These are phyloP conservation scores for Wilcoxina mikolae DNA, from an alignment of 495 filamentous ascomycete genomes.

Conservation along the genomic window DNA sequence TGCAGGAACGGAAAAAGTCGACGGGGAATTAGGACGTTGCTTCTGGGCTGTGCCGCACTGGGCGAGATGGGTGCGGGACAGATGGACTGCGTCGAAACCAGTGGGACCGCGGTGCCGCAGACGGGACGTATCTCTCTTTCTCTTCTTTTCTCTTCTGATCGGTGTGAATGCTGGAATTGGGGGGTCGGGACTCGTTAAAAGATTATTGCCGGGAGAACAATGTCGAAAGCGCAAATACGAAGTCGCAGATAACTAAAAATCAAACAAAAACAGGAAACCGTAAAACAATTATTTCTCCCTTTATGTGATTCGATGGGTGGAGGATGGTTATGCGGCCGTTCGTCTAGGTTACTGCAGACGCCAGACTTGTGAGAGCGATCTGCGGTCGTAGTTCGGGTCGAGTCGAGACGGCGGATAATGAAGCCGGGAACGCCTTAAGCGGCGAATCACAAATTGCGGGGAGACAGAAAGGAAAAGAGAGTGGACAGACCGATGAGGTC, in stretches of 20 bases:
- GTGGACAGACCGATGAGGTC: conserved; percentile 27
- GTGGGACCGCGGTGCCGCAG: no score
- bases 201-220: not conserved
- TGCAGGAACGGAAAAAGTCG: conserved; percentile 1
- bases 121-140: not conserved
- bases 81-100: no score
- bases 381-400: conserved; percentile 15
- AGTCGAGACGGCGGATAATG: conserved; percentile 13
- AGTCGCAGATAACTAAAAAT: not conserved
- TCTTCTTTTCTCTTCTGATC: no score
- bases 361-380: not conserved
- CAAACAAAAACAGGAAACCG: not conserved
- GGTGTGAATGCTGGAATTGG: not conserved
- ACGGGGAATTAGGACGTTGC: not conserved
- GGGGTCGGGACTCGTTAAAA: not conserved
- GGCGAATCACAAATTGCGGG: conserved; percentile 7
- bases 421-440: conserved; percentile 14
- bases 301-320: not conserved
- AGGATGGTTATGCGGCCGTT: conserved; percentile 1
- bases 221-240: not conserved
- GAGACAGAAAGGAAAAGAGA: conserved; percentile 27
- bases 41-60: not conserved
- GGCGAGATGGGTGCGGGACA: no score
- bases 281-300: not conserved
- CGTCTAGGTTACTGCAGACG: not conserved